Evolutionary conservation across 1,284 basidiomycete genomes (phyloP), one percentile per base, ranked within the genome.

Genomic region (Takashimella koratensis): DNA sequence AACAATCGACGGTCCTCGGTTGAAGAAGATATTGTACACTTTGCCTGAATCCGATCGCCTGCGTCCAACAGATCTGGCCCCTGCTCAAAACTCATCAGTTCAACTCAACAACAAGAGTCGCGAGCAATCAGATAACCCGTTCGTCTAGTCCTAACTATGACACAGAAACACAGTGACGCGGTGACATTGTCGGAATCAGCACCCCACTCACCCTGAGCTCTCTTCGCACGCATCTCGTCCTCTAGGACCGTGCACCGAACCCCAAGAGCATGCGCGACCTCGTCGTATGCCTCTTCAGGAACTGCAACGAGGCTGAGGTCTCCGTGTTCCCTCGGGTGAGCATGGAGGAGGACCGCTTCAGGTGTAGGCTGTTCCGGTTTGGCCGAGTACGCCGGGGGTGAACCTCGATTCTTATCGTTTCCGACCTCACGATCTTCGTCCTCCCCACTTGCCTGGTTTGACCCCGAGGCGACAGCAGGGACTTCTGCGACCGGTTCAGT

Each of bases 371-470:
- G 63, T 19, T 63, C 64, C 3, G 68, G 65, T 10, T 64, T 50
- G 5, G 64, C 60, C 11, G 65, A 64, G 58, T 73, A 73, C 3
- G 71, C 68, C 0, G 71, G 71, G 5, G 68, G 69, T 4, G 50
- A 51, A 19, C 43, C 43, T 11, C 24, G 27, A 8, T 26, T n/a
- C 5, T 30, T 5, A 39, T 44, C 36, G 43, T 45, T 30, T 23
- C 39, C 21, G 25, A 26, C 6, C 13, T 27, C 21, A 23, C 30
- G 25, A 36, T 6, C 44, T 22, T 39, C 27, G n/a, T 19, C 42
- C 44, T 45, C 30, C 5, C 25, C 21, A 16, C 30, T 42, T 12
- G 41, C 41, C 16, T 58, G 52, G 13, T 56, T 56, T 0, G 49
- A 20, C 21, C 55, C 57, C 11, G 51, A 50, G 8, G 52, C 45